Evolutionary conservation across 2,329 filamentous ascomycete genomes (phyloP).

Genomic region (Phialophora chinensis): DNA sequence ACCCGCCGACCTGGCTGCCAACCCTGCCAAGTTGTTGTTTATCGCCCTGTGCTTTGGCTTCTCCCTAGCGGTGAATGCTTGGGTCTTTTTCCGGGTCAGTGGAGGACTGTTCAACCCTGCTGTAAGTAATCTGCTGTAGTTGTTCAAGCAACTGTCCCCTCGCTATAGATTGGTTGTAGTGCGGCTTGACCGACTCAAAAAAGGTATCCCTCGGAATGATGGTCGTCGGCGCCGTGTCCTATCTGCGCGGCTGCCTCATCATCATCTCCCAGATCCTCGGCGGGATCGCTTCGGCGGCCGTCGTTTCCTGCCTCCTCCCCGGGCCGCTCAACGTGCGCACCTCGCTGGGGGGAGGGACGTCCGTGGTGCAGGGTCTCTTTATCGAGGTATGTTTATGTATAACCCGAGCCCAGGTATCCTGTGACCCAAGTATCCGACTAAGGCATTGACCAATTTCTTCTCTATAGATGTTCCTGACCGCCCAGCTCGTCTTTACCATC

Average conservation of each 20-base stretch:
- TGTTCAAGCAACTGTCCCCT: not conserved
- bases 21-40: constrained; percentile 19
- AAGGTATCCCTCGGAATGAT: constrained; percentile 63
- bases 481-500: constrained; percentile 67
- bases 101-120: constrained; percentile 59
- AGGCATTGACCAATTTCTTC: not conserved
- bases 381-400: constrained; percentile 49
- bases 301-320: constrained; percentile 63
- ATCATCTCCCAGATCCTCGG: constrained; percentile 63
- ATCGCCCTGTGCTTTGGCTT: constrained; percentile 50
- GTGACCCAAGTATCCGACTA: no score
- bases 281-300: constrained; percentile 64
- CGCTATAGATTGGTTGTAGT: not conserved
- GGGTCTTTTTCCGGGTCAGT: constrained; percentile 60
- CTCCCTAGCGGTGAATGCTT: constrained; percentile 58
- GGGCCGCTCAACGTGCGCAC: constrained; percentile 62
- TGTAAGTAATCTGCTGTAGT: constrained; percentile 42
- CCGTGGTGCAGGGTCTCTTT: constrained; percentile 65
- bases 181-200: not conserved
- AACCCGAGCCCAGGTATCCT: not conserved
- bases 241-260: constrained; percentile 59
- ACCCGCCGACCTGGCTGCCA: constrained; percentile 21
- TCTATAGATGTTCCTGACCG: constrained; percentile 65
- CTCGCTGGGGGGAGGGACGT: constrained; percentile 57
- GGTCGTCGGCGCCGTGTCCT: constrained; percentile 61